These are phyloP conservation scores for Acacia crassicarpa DNA, from an alignment of 306 rosid genomes.

Conservation along the genomic window DNA sequence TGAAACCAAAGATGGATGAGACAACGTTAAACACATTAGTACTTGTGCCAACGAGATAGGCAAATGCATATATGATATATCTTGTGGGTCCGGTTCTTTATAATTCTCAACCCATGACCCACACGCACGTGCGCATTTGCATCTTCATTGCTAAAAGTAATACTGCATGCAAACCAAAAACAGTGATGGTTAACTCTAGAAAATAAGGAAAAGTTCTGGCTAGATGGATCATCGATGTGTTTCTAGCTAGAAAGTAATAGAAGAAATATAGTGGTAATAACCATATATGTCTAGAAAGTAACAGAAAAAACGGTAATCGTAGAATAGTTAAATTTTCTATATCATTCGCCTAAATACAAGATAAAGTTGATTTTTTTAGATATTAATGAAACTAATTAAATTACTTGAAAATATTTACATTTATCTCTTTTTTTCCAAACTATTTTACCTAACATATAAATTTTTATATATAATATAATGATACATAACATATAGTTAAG, in stretches of 20 bases:
- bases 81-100: background rate
- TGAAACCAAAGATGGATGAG: too few species aligned
- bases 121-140: background rate
- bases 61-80: too few species aligned
- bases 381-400: too few species aligned
- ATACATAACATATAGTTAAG: too few species aligned
- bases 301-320: background rate
- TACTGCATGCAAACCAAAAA: background rate
- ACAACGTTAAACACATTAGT: too few species aligned
- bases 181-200: background rate
- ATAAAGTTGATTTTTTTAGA: too few species aligned
- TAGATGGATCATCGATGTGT: background rate
- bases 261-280: background rate
- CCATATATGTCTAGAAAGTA: background rate
- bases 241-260: background rate
- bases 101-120: too few species aligned
- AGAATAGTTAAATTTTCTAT: background rate
- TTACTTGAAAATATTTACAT: too few species aligned
- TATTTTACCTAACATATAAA: too few species aligned
- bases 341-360: too few species aligned
- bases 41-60: too few species aligned
- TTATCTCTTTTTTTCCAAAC: fast-evolving
- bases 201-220: background rate
- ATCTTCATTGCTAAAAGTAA: background rate
- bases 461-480: too few species aligned